Evolutionary conservation across 768 basidiomycete genomes (phyloP), one percentile per base, ranked within the genome.

Genomic region (Pluteus cervinus): DNA sequence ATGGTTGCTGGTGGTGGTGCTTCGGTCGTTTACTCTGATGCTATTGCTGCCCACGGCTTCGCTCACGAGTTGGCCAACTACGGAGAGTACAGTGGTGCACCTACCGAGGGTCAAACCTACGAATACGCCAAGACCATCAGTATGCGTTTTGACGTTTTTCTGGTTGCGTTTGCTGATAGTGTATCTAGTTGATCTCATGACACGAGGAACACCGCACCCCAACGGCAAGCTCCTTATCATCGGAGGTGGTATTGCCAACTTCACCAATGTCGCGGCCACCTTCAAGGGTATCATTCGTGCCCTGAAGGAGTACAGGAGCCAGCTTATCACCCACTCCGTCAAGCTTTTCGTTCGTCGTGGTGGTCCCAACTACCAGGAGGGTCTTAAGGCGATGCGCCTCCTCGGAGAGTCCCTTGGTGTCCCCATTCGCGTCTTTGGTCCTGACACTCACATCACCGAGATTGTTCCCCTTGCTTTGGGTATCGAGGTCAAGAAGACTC

Each of bases 281-380:
- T 99, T 99, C 86, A 97, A 98, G 75, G 94, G 94, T 45, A 99
- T 98, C 73, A 99, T 99, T 63, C 86, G 81, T 30, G 93, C 96
- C 12, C 75, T 99, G 48, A 85, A 94, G 71, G 86, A 92, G 63
- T 91, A 75, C 77, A 91, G 91, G 71, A 66, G 73, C 29, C 81
- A 79, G 37, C 76, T 98, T 46, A 84, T 89, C 54, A 67, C 71
- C 33, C 83, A 90, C 66, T 66, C 79, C 39, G 93, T 97, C 65
- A 83, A 81, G 64, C 97, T 98, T 65, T 99, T 87, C 55, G 92
- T 98, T 33, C 88, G 94, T 53, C 91, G 94, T 58, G 94, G 93
- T 60, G 94, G 94, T 10, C 96, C 96, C 44, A 99, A 98, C 76
- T 99, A 96, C 74, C 96, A 99, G 70, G 94, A 97, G 57, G 71